Evolutionary conservation across 768 basidiomycete species (phyloP), one percentile per base, ranked within the genome.

Genomic region (Lactarius deliciosus): DNA sequence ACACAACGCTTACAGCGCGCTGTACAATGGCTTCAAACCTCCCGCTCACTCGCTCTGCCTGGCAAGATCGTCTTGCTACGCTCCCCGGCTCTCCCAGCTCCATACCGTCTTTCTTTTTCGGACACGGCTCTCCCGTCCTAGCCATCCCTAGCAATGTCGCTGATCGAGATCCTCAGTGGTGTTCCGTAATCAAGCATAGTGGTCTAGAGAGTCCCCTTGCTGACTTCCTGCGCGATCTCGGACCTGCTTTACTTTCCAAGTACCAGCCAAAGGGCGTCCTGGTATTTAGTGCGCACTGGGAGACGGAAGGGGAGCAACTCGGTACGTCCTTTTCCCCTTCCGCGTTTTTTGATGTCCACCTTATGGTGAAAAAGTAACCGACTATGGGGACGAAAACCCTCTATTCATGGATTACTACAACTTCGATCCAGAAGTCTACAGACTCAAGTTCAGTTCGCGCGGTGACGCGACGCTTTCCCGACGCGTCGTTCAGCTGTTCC

Each of bases 241-340:
- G 90, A 0, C 85, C 86, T 1, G 79, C 78, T 0, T 73, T 91
- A 34, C 71, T 91, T 50, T 72, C 82, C 64, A 92, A 91, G 74
- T 93, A 93, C 75, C 80, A 85, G 57, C 90, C 90, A 3, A 87
- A 85, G 72, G 90, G 83, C n/a, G 87, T 91, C 61, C 83, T 92
- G 5, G 89, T 92, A 1, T 91, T 92, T 77, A 90, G 87, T 68
- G 91, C 91, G 13, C 91, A 92, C 72, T 92, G 89, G 89, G 91
- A 93, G 73, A 87, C 89, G 1, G 60, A 64, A 13, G 80, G 77
- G 2, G 84, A 86, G 73, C 81, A 84, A 36, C 77, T 86, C 55
- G 87, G 88, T 85, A 68, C 43, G 80, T 69, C 15, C 54, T 11
- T 41, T 45, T 30, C 57, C 41, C 43, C 20, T 36, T 64, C 63